phyloP scores from a whole-genome alignment of 129 eudicot species.

The Cynara cardunculus region DNA sequence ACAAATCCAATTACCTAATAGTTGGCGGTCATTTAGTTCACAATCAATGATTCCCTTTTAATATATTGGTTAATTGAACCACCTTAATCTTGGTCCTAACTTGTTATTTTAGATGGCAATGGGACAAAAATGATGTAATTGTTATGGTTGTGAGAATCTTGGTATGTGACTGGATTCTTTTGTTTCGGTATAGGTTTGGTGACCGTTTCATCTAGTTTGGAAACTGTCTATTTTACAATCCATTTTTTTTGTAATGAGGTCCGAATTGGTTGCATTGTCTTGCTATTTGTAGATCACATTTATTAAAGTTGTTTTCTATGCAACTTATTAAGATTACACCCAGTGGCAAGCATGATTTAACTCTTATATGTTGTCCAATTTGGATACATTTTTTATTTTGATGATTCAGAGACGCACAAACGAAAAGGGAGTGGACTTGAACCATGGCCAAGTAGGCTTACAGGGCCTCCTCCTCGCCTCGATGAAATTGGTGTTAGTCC shows the following conservation, averaged over 20 bases:
- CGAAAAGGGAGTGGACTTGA: slow-evolving; percentile 68
- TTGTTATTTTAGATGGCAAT: not conserved
- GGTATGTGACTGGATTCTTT: not conserved
- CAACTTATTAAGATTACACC: not conserved
- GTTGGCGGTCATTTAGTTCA: not conserved
- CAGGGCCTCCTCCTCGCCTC: slow-evolving; percentile 69
- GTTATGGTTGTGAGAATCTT: not conserved
- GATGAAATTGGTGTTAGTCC: slow-evolving; percentile 64
- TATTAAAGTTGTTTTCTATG: not conserved
- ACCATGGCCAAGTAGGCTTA: slow-evolving; percentile 88
- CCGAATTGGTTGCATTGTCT: not conserved
- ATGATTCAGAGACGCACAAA: slow-evolving; percentile 60
- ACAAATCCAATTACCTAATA: not conserved
- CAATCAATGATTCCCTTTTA: not conserved
- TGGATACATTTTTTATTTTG: slow-evolving; percentile 1
- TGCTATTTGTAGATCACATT: not conserved
- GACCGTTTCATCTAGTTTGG: not conserved
- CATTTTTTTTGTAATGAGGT: not conserved
- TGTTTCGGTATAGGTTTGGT: not conserved
- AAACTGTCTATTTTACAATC: not conserved
- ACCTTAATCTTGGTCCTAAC: not conserved
- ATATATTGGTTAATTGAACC: not conserved
- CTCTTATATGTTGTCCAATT: not conserved
- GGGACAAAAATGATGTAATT: not conserved
- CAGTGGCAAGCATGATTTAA: not conserved